These are phyloP conservation scores for Voacanga thouarsii DNA, from an alignment of 257 asterid species.

Conservation along the genomic window DNA sequence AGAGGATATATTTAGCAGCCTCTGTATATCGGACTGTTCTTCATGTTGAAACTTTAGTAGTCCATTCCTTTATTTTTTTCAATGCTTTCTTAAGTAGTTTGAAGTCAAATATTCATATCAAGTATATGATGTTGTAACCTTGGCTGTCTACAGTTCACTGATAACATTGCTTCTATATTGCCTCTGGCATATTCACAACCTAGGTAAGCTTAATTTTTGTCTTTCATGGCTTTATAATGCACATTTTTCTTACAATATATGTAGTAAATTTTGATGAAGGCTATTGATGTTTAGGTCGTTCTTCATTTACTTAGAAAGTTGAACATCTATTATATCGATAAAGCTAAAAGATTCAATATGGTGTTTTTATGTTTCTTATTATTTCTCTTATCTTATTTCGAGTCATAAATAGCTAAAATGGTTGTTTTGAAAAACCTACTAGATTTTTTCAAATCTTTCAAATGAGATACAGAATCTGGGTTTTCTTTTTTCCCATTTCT, in stretches of 20 bases:
- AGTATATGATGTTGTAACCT: constrained; percentile 17
- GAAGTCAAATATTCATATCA: not conserved
- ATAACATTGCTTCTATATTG: constrained; percentile 88
- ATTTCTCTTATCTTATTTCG: not conserved
- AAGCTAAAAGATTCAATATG: not conserved
- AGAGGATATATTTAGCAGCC: constrained; percentile 94
- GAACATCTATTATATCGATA: not conserved
- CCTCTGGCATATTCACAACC: constrained; percentile 90
- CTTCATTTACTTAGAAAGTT: not conserved
- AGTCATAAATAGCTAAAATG: not conserved
- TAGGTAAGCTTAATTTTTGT: constrained; percentile 58
- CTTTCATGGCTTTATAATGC: constrained; percentile 1
- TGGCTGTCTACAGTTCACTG: constrained; percentile 67
- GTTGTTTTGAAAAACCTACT: not conserved
- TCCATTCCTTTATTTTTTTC: not conserved
- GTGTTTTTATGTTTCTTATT: not conserved
- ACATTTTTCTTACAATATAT: not conserved
- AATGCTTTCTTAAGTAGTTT: not conserved
- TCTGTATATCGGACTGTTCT: constrained; percentile 92
- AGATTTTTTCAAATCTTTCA: not conserved
- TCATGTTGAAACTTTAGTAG: constrained; percentile 52
- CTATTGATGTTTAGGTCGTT: not conserved
- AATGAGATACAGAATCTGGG: not conserved
- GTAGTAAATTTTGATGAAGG: not conserved
- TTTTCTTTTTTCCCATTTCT: not conserved